Evolutionary conservation across 2,329 filamentous ascomycete genomes (phyloP).

Genomic region (Ophiostoma himal-ulmi): DNA sequence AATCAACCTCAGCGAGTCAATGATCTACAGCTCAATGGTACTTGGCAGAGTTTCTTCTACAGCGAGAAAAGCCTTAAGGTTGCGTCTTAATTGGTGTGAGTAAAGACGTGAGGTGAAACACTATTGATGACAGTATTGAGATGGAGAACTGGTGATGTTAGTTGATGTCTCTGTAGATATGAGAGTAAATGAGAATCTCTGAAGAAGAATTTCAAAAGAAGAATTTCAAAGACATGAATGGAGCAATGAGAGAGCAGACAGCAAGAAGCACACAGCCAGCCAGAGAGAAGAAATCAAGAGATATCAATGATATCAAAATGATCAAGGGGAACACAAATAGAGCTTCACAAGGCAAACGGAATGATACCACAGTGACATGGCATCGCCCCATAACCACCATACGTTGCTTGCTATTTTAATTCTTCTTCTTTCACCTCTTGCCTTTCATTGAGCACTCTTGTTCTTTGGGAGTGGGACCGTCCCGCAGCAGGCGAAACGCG

Average conservation of each 20-base stretch:
- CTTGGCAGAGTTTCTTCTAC: background rate
- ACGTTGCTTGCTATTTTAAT: background rate
- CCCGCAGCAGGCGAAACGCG: conserved; percentile 26
- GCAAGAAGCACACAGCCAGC: background rate
- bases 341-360: conserved; percentile 13
- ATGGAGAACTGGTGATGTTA: background rate
- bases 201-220: background rate
- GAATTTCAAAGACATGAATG: background rate
- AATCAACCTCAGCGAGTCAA: background rate
- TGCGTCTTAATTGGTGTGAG: conserved; percentile 3
- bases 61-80: background rate
- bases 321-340: background rate
- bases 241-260: background rate
- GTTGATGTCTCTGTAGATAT: background rate
- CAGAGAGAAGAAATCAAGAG: background rate
- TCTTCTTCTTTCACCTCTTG: background rate
- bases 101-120: background rate
- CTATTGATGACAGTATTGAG: background rate
- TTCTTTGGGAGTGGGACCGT: conserved; percentile 21
- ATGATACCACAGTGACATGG: conserved; percentile 8
- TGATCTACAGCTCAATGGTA: conserved; percentile 3
- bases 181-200: background rate
- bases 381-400: conserved; percentile 5
- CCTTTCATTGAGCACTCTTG: background rate
- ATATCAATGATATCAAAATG: background rate